phyloP scores from a whole-genome alignment of 2,329 filamentous ascomycete genomes.

The Cladophialophora bantiana region DNA sequence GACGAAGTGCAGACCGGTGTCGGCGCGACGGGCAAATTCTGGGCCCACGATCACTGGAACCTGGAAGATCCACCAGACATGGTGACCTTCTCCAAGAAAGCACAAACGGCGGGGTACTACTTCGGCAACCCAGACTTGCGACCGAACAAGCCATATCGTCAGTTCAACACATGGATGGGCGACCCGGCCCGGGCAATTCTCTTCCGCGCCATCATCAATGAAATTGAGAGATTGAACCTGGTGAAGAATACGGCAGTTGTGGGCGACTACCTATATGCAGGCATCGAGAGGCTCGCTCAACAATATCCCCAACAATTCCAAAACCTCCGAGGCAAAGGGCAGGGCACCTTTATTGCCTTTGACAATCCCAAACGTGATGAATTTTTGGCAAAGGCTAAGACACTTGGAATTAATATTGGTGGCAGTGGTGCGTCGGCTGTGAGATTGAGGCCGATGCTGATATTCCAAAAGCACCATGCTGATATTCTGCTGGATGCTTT shows the following conservation, averaged over 20 bases:
- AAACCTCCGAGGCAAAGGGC: conserved; percentile 85
- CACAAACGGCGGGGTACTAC: conserved; percentile 92
- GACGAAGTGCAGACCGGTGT: conserved; percentile 95
- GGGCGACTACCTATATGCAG: conserved; percentile 77
- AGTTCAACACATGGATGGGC: conserved; percentile 99
- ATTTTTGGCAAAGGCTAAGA: conserved; percentile 80
- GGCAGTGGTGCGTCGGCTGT: conserved; percentile 79
- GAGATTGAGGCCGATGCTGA: conserved; percentile 84
- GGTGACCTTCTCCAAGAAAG: conserved; percentile 95
- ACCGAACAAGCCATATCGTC: conserved; percentile 91
- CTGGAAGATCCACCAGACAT: conserved; percentile 82
- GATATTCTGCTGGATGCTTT: conserved; percentile 80
- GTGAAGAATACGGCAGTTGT: conserved; percentile 79
- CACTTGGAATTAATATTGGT: conserved; percentile 83
- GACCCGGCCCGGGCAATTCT: conserved; percentile 84
- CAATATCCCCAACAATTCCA: conserved; percentile 78
- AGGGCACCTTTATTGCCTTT: conserved; percentile 92
- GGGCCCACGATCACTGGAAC: conserved; percentile 96
- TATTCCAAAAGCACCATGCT: conserved; percentile 87
- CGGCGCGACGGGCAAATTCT: conserved; percentile 91
- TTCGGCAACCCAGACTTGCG: conserved; percentile 79
- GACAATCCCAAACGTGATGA: conserved; percentile 81
- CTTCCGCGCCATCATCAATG: conserved; percentile 84
- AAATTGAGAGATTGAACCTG: conserved; percentile 78
- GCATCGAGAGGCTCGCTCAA: conserved; percentile 70